Base-by-base conservation (phyloP, 257 asterid species). In the Petunia axillaris region DNA sequence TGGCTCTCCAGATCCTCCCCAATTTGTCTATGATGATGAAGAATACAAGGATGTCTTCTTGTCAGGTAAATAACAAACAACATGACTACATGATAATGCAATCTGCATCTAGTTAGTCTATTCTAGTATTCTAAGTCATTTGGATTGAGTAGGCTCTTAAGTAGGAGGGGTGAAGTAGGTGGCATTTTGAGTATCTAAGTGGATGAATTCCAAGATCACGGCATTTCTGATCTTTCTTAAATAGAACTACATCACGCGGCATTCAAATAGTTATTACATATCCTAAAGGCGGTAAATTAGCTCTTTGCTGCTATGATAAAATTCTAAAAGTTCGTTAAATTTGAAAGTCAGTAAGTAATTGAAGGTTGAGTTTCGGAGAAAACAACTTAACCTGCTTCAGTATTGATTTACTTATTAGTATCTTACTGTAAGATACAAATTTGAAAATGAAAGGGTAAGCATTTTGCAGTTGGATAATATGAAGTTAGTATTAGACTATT, bases 1-100 rank as follows among this genome's bases (percentile, higher is more conserved):
- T 85, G 98, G 98, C 43, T 93, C 98, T 75, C 98, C 94, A 3
- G 96, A 91, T 71, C 98, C 98, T 41, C 98, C 98, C 35, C 97
- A 87, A 75, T 94, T 94, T 86, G 77, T 93, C 36, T 92, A 91
- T 63, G 95, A 91, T 53, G 98, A 93, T 60, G 98, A 91, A n/a
- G 97, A 93, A 68, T 95, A 95, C 89, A 87, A 88, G 84, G 87
- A 93, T 81, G 94, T 93, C 80, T 93, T 91, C 87, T 60, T 95
- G 87, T 95, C 97, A 74, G 98, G 98, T 95, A 84, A 86, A 67
- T 60, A 46, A 63, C 40, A 11, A 36, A 43, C 6, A 40, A 8
- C 1, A 8, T 6, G 2, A 8, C 15, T 9, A 60, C 67, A 5
- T 35, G n/a, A 77, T 57, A 41, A 40, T 25, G 25, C 66, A 71